Conservation (phyloP, 1,139 yeast genomes). For the Ogataea hybrid region DNA sequence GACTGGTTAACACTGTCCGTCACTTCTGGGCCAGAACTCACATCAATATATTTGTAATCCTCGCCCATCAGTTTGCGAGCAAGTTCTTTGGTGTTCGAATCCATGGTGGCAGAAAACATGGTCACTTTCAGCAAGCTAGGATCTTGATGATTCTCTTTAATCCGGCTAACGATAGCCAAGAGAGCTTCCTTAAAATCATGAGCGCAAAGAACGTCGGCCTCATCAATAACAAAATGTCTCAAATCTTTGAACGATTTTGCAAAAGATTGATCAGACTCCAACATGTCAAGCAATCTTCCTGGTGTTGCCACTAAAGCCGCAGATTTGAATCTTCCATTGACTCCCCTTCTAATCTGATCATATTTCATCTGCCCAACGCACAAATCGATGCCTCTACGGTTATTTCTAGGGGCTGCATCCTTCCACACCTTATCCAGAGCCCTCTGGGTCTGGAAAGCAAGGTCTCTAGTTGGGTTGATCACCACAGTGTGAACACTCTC, state of each 20-base stretch:
- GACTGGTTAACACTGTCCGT: no score
- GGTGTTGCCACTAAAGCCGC: constrained; percentile 83
- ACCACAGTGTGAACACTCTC: constrained; percentile 56
- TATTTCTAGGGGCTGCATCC: constrained; percentile 11
- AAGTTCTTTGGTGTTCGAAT: no score
- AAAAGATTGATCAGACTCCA: constrained; percentile 45
- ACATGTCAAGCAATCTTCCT: constrained; percentile 71
- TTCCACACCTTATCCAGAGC: constrained; percentile 52
- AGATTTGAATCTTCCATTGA: constrained; percentile 23
- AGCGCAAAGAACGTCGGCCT: constrained; percentile 81
- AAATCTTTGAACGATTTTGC: constrained; percentile 51
- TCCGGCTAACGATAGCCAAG: constrained; percentile 48
- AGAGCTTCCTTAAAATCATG: constrained; percentile 72
- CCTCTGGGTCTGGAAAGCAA: constrained; percentile 78
- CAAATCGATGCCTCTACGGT: constrained; percentile 29
- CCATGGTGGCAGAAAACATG: no score
- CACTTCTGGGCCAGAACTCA: no score
- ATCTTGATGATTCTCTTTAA: constrained; percentile 41
- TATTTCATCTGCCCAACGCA: constrained; percentile 41
- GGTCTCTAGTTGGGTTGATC: constrained; percentile 89
- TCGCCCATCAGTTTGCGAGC: no score
- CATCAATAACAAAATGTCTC: constrained; percentile 74
- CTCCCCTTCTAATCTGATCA: constrained; percentile 20
- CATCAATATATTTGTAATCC: no score
- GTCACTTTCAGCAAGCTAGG: constrained; percentile 50